phyloP scores from a whole-genome alignment of 345 rosid species.

The Geranium rotundifolium region DNA sequence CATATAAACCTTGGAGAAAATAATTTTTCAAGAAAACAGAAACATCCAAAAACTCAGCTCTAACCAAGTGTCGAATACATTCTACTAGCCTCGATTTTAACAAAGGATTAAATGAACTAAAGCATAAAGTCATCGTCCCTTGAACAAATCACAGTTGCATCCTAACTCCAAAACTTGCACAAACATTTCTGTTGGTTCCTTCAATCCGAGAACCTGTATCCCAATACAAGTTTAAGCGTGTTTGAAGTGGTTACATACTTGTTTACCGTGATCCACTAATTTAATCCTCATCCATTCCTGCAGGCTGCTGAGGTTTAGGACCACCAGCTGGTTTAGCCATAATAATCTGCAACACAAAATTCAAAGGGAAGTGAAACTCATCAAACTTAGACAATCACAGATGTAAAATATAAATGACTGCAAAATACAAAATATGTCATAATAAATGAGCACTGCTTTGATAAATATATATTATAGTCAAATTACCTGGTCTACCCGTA shows the following conservation, averaged over 20 bases:
- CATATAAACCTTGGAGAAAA: background rate
- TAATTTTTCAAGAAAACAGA: too few relatives aligned
- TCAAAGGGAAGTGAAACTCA: background rate
- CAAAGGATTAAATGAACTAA: background rate
- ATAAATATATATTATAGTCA: background rate
- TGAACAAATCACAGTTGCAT: background rate
- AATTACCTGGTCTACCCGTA: conserved; percentile 91
- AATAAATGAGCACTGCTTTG: background rate
- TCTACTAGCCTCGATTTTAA: background rate
- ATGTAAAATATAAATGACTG: too few relatives aligned
- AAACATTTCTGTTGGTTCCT: background rate
- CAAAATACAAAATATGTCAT: background rate
- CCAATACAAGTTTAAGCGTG: background rate
- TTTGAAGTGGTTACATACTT: background rate
- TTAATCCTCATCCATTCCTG: conserved; percentile 66
- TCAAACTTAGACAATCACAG: too few relatives aligned
- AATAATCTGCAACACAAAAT: conserved; percentile 47
- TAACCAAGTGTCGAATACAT: background rate
- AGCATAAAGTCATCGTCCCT: background rate
- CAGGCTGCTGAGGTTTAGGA: conserved; percentile 69
- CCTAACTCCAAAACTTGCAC: background rate
- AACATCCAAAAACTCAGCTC: background rate
- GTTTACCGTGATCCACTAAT: background rate
- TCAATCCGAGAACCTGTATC: background rate
- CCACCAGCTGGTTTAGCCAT: conserved; percentile 98